These are phyloP conservation scores for Yamadazyma aaseri DNA, from an alignment of 1,139 yeast species.

Conservation along the genomic window DNA sequence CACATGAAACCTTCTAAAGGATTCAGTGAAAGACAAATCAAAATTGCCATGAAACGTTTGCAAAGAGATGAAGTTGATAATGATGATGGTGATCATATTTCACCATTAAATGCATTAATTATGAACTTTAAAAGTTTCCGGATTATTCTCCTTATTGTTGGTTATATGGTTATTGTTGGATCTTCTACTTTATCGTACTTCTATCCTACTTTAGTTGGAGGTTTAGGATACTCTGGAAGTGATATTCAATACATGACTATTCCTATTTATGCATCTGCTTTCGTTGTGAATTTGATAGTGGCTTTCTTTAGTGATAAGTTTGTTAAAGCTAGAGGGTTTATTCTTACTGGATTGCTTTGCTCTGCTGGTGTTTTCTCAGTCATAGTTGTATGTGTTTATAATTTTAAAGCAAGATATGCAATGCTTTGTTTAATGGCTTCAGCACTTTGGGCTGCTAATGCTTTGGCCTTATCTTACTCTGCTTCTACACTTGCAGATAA, in stretches of 20 bases:
- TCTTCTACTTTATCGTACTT: conserved; percentile 13
- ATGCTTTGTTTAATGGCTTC: conserved; percentile 15
- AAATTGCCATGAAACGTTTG: conserved; percentile 8
- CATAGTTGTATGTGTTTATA: conserved; percentile 10
- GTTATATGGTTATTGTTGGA: conserved; percentile 15
- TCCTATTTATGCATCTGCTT: conserved; percentile 65
- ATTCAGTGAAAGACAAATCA: conserved; percentile 10
- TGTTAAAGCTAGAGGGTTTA: conserved; percentile 9
- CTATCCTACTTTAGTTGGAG: conserved; percentile 11
- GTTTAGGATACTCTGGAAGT: conserved; percentile 10
- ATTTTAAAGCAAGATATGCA: conserved; percentile 10
- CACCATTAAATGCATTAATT: conserved; percentile 7
- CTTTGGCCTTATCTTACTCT: conserved; percentile 12
- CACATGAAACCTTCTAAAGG: conserved; percentile 10
- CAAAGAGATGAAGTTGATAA: conserved; percentile 11
- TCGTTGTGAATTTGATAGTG: conserved; percentile 25
- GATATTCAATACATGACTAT: conserved; percentile 13
- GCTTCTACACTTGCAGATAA: conserved; percentile 13
- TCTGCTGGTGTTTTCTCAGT: conserved; percentile 10
- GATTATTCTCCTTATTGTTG: conserved; percentile 10
- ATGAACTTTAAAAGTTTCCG: conserved; percentile 9
- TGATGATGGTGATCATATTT: conserved; percentile 6
- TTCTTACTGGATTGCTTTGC: conserved; percentile 9
- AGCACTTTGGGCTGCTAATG: conserved; percentile 14
- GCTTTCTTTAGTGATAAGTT: conserved; percentile 13